Base-by-base conservation (phyloP, 2,329 filamentous ascomycete species). In the Aspergillus nomiae region DNA sequence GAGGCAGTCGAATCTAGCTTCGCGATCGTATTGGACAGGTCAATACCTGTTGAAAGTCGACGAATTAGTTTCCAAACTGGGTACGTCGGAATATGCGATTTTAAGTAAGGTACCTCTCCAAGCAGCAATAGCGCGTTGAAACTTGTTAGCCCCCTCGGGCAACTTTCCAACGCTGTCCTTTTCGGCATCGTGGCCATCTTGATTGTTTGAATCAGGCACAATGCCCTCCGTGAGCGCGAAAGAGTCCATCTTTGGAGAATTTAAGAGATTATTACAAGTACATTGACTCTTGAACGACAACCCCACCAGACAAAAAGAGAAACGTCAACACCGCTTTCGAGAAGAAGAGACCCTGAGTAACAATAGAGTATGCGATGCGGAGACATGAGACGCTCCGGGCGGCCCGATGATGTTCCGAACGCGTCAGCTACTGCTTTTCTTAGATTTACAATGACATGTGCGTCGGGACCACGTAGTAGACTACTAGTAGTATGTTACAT, bases 1-100 rank as follows among this genome's bases (percentile, higher is more conserved):
- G 94, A 94, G n/a, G 95, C 95, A 4, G 93, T 94, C 63, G 90
- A 90, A 79, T 99, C 95, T 66, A 99, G 89, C 68, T 87, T 91
- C 36, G 92, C 90, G 65, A 97, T 88, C 68, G 98, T 87, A 28
- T 86, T 88, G 55, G 92, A 90, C 62, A 99, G 85, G 77, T 97
- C 92, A 77, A 99, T 92, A 72, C 89, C 94, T 97, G 48, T 62
- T 51, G 56, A 43, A 10, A 58, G 19, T 8, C 16, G 26, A 54
- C 7, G 34, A 16, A 56, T 68, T 64, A 59, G 65, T 30, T 58
- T 21, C 7, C 21, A 48, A 10, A 16, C 4, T 24, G 7, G 14
- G 16, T 45, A 3, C 28, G 21, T 14, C 7, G 51, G 32, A 41
- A 46, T 9, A 8, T 36, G 11, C n/a, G 21, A 45, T 50, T 30